Base-by-base conservation (phyloP, 768 basidiomycete species). In the Russula lepida region DNA sequence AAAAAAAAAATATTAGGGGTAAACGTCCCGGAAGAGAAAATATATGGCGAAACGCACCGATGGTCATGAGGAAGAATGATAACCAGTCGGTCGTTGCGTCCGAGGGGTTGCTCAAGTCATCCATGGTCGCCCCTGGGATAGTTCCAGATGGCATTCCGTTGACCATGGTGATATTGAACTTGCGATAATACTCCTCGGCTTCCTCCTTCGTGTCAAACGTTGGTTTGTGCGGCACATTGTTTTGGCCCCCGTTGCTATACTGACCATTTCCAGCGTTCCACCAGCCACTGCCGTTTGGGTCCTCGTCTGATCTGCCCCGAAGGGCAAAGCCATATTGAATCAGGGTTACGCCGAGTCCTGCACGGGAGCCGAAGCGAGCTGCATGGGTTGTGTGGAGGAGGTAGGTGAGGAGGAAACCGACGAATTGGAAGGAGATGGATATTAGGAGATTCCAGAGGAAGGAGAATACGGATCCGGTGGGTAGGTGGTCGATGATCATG, bases 391-490 rank as follows among this genome's bases (percentile, higher is more conserved):
- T 89, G 72, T 92, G 91, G 32, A 98, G 81, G 59, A 98, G 87
- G 74, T 94, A 98, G 9, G 95, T 98, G 72, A 98, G 80, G 53
- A 86, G 79, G 78, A 91, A 93, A 37, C 88, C 95, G 68, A 98
- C 85, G 68, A 98, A 95, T 75, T 98, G 95, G 88, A 99, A 99
- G 25, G 92, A 93, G 58, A 95, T 81, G 59, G 92, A 94, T 62
- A 98, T 86, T 60, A 98, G 86, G 70, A 91, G 80, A 70, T 92
- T 93, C 92, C 90, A 98, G 43, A 89, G 80, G 77, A 93, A 95
- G 13, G 84, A 84, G 72, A 95, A 95, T 33, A 94, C 68, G 12
- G 85, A 82, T 23, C 88, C 89, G 6, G 86, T 88, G 43, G 88
- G 89, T 55, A 98, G 81, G 13, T 85, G 85, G 67, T 98, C 95